Evolutionary conservation across 2,329 filamentous ascomycete species (phyloP), one percentile per base, ranked within the genome.

Genomic region (Colletotrichum magnum): DNA sequence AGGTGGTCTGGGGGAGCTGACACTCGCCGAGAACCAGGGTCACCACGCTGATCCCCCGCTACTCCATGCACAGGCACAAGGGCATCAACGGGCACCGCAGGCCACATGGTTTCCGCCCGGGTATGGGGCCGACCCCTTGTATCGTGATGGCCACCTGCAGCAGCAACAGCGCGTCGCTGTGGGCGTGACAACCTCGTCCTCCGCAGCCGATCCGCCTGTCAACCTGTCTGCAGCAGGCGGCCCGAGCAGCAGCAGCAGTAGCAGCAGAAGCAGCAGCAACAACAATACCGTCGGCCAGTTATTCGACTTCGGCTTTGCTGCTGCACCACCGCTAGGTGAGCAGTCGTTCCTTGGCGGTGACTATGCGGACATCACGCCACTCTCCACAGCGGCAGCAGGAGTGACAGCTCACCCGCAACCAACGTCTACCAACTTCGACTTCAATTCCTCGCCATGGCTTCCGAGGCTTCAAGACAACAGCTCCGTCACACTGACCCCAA

Each of bases 361-460:
- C 36, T 70, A 68, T 59, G 68, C 53, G 52, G 43, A 64, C 58
- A 70, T 70, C 68, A 70, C 47, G 58, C 68, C 68, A 70, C 68
- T 70, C 58, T 70, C 68, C 68, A 63, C 58, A 58, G 52, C 45
- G 15, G 53, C 28, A 36, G 47, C 59, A 12, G 21, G 18, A 24
- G 60, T 28, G 50, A 59, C 62, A 32, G 60, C 61, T 43, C 54
- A 54, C 36, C 48, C 48, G 66, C 66, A 69, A 56, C 50, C 58
- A 48, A 41, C 52, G 18, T 56, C 69, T 7, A 39, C 66, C 48
- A 45, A 54, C 15, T 71, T 71, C 13, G 64, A 63, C 28, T 69
- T 71, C 48, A 52, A 54, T n/a, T 54, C 57, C 39, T 70, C 70
- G 45, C 60, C 64, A 56, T 72, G 70, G 70, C 52, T 54, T 10